Base-by-base conservation (phyloP, 331 rosid species). In the Erythrophleum ivorense region DNA sequence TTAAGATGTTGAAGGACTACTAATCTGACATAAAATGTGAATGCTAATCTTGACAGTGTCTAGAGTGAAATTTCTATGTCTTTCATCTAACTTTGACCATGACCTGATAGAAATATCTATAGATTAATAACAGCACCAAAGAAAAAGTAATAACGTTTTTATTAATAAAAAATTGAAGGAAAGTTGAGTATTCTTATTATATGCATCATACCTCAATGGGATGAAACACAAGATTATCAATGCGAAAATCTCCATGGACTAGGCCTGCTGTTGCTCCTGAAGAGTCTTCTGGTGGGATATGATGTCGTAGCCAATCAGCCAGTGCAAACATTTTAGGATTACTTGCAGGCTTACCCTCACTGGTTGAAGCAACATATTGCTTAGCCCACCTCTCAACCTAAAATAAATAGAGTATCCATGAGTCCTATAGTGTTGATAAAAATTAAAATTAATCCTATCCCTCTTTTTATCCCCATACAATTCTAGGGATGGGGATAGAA, bases 161-260 rank as follows among this genome's bases (percentile, higher is more conserved):
- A 77, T 52, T 72, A 29, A 74, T 41, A 46, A 14, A 69, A 86
- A 64, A 58, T 75, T 58, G 7, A 45, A 50, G 69, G 48, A 46
- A 80, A 83, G 40, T 41, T 24, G 33, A 24, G 41, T 69, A 69
- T 29, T 45, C 71, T 59, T 43, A 60, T 50, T n/a, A 19, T 82
- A 72, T 77, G 83, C 72, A 78, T 75, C 88, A 80, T 77, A 95
- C 99, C 98, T 93, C 97, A 74, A 78, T 79, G 69, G 97, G 97
- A 85, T 95, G 98, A 83, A 93, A 95, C 73, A 95, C 93, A 50
- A 95, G 94, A 82, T 95, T 93, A 85, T 93, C 99, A 43, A 95
- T 71, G 78, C 98, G 97, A 86, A 93, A 95, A 86, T 93, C 99
- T 84, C 99, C 99, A 88, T 95, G 98, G 82, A 95, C 99, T 65